Evolutionary conservation across 2,329 filamentous ascomycete species (phyloP), one percentile per base, ranked within the genome.

Genomic region (Diaporthe sp.): DNA sequence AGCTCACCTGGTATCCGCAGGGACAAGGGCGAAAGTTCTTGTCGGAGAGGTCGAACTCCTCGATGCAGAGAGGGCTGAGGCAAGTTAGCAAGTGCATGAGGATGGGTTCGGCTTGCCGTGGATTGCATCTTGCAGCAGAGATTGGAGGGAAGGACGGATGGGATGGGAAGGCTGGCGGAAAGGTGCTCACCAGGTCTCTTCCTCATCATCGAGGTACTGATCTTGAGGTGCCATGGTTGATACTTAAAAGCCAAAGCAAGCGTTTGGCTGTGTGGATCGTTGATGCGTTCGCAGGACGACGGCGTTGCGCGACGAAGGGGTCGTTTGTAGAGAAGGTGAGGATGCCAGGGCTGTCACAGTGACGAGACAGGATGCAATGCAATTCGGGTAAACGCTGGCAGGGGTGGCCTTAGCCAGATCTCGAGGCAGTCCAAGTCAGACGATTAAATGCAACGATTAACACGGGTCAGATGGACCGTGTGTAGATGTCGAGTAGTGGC

Each of bases 21-120:
- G 96, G 96, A 87, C 97, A 99, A 78, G 97, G 97, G 81, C 93
- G 92, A 85, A 99, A 99, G 85, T 97, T 98, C 84, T 95, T 94
- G 88, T 99, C 97, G 55, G 95, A 97, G 68, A 99, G 92, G 85
- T 99, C 97, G 82, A 99, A 97, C 87, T 99, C 97, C 86, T 99
- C 97, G 82, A 99, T 97, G 83, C 97, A 99, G 77, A 99, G 93
- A 79, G 97, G 97, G 85, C 97, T 99, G 80, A 22, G 40, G 68
- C 40, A 33, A 38, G 77, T 84, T 71, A 82, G 82, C 78, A 42
- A 78, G 74, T 77, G 76, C 76, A 57, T 64, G 74, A 64, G 75
- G 76, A 67, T 30, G 72, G 75, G 72, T 71, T 74, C 58, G 60
- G 66, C 74, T 13, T 19, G 71, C 30, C 28, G 76, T 57, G 70